Base-by-base conservation (phyloP, 805 yeast species). In the Candida hungchunana region DNA sequence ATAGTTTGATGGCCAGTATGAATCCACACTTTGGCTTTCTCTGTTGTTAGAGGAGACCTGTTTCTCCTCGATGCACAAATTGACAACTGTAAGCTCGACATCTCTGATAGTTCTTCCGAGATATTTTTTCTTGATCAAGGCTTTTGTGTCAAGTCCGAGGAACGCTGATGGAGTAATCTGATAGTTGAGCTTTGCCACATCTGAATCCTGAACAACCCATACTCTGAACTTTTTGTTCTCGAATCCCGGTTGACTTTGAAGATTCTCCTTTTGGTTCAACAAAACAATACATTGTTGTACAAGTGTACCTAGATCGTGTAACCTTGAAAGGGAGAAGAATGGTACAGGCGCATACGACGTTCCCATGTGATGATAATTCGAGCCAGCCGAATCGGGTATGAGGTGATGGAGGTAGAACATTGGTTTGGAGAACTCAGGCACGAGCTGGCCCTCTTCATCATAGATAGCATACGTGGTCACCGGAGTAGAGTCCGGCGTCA, bases 1-100 rank as follows among this genome's bases (percentile, higher is more conserved):
- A 34, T 54, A 58, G 26, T 55, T 55, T 6, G 70, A 63, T 2
- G 62, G 57, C 71, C 71, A 66, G 33, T 58, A 64, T 14, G 52
- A 44, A 6, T 54, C 50, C 18, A 10, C 4, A 45, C 30, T 6
- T 46, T 40, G 8, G 19, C 5, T 11, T n/a, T 27, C n/a, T 31
- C 19, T 33, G 34, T 16, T 3, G 25, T 14, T 13, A n/a, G n/a
- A 11, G 32, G 34, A 6, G 16, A 29, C 16, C n/a, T 32, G 39
- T 30, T 58, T 59, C 13, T 53, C 46, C 39, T 66, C 71, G 11
- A 64, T 51, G 8, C 59, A 55, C 29, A 66, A 42, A 44, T 58
- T 62, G 1, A 58, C 53, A 4, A 43, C 31, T 2, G n/a, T 26
- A 3, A 56, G 18, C 2, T 32, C 34, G 6, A 59, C 35, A 6